A percentile compares a stretch with the other conserved stretches of the same genome.
These are phyloP conservation scores for Tubosaeta sp. DNA, from an alignment of 768 basidiomycete species.

Conservation along the genomic window DNA sequence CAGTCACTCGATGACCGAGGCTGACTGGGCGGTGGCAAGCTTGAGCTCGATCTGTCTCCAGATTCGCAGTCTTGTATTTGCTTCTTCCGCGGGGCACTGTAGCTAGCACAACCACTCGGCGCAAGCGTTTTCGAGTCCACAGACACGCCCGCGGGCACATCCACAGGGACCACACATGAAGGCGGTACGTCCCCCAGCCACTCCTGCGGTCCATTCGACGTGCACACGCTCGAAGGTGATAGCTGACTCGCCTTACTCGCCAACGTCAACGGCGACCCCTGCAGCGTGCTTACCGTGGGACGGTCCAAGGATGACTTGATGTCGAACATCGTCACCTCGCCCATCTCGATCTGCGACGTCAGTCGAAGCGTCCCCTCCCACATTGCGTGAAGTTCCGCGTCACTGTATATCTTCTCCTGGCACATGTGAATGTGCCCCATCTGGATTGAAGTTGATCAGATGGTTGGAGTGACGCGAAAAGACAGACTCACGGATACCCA, in stretches of 20 bases:
- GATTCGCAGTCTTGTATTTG: neutral
- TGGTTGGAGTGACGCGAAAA: neutral
- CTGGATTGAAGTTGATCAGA: slow-evolving; percentile 1
- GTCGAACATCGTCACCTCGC: neutral
- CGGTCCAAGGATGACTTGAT: neutral
- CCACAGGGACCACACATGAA: neutral
- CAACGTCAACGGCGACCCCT: neutral
- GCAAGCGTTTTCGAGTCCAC: neutral
- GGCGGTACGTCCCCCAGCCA: neutral
- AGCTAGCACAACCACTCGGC: neutral
- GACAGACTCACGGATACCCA: slow-evolving; percentile 16
- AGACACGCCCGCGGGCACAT: neutral
- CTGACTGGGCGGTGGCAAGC: neutral
- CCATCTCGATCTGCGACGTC: slow-evolving; percentile 17
- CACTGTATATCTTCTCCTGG: slow-evolving; percentile 6
- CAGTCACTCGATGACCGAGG: neutral
- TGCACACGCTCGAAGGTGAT: neutral
- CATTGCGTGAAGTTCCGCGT: neutral
- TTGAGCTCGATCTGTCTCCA: neutral
- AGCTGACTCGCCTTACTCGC: neutral
- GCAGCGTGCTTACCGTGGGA: neutral
- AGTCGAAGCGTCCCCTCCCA: slow-evolving; percentile 11
- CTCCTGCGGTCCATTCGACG: neutral
- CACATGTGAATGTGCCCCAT: slow-evolving; percentile 15
- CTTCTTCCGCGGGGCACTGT: neutral